Evolutionary conservation across 345 rosid genomes (phyloP), one percentile per base, ranked within the genome.

Genomic region (Toxicodendron radicans): DNA sequence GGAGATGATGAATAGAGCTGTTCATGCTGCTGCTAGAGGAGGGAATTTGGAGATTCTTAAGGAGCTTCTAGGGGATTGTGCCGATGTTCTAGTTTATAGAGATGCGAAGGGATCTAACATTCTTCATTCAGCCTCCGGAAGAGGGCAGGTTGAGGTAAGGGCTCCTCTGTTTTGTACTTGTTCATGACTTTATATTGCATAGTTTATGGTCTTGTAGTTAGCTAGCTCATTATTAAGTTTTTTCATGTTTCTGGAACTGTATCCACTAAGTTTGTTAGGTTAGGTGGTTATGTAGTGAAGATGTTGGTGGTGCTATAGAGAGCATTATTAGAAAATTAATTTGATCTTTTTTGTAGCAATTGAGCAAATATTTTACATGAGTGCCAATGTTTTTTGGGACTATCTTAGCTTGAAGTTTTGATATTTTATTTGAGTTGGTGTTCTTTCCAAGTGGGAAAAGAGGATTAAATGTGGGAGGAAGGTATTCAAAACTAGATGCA

Each of bases 11-110:
- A 91, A 90, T 56, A 86, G 99, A 75, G 97, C 94, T 38, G 89
- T 87, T 77, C 99, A 92, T 79, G 90, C 92, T 18, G 91, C 94
- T 1, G 98, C 94, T 1, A 87, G 98, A 80, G 97, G 99, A 4
- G 97, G 99, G 72, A 89, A 88, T 87, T 82, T 87, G 91, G 88
- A 84, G 80, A 81, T 93, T 35, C 73, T 91, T 70, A 86, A 75
- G 80, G 85, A 87, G 71, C 69, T 81, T 45, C 24, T 86, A 10
- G 75, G 73, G 7, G 86, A 76, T 69, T 83, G 80, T 49, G 79
- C 57, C n/a, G 85, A 76, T 84, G 85, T 83, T 75, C 65, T 79
- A 30, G 84, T 14, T 24, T 90, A 77, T 62, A 83, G 82, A 75
- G 98, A 93, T 77, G 81, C 75, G 67, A 87, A 82, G 67, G 94